A percentile compares a stretch with the other conserved stretches of the same genome.
phyloP scores from a whole-genome alignment of 2,329 filamentous ascomycete species.

The Clarireedia sp. region DNA sequence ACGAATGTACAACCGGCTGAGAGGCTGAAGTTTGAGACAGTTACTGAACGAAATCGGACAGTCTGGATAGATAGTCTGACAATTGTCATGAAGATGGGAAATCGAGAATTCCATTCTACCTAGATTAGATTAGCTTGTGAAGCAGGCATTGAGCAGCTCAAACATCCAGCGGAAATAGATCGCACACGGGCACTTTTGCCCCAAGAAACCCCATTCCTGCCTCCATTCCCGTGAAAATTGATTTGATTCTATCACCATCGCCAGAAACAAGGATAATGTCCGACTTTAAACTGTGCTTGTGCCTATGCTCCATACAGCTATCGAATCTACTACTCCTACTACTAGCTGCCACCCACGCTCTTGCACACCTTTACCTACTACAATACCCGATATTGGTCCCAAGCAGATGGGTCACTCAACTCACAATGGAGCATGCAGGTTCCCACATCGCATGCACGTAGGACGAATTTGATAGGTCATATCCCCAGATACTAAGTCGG shows the following conservation, averaged over 20 bases:
- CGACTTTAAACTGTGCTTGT: neutral
- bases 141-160: neutral
- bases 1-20: neutral
- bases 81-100: neutral
- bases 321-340: neutral
- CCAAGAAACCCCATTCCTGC: no score
- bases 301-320: neutral
- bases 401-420: conserved; percentile 7
- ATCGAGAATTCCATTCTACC: neutral
- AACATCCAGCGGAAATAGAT: no score
- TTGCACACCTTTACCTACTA: no score
- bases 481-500: neutral
- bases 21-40: neutral
- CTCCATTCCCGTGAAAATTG: neutral
- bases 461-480: conserved; percentile 1
- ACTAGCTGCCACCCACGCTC: no score
- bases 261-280: neutral
- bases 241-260: neutral
- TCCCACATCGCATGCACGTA: conserved; percentile 8
- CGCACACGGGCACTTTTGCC: no score
- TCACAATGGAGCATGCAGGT: conserved; percentile 2
- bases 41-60: no score
- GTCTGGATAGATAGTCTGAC: no score
- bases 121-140: neutral
- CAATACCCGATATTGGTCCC: conserved; percentile 5